Percentiles rank a stretch among this genome's conserved stretches.
Evolutionary conservation across 495 filamentous ascomycete species (phyloP).

Genomic region (Pseudotulostoma volvatum): DNA sequence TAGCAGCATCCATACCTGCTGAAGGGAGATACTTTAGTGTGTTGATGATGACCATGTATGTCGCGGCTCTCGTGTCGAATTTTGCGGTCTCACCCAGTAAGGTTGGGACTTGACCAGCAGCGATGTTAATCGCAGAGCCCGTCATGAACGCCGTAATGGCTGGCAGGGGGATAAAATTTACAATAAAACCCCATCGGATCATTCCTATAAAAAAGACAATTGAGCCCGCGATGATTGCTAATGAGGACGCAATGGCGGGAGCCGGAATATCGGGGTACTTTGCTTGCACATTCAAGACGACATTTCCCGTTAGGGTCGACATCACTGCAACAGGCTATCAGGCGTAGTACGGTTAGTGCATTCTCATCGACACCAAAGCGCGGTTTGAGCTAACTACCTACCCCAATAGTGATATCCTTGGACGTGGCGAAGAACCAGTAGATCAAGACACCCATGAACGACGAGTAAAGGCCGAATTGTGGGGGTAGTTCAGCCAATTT

Average conservation of each 20-base stretch:
- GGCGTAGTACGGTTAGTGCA: constrained; percentile 1
- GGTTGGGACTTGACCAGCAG: constrained; percentile 66
- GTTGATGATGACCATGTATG: constrained; percentile 78
- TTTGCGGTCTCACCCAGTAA: constrained; percentile 65
- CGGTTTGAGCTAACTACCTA: constrained; percentile 37
- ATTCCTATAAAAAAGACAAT: constrained; percentile 74
- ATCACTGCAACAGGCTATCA: constrained; percentile 82
- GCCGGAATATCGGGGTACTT: constrained; percentile 39
- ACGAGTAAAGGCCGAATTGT: constrained; percentile 86
- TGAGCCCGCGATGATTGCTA: constrained; percentile 67
- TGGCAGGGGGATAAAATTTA: constrained; percentile 85
- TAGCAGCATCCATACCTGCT: constrained; percentile 62
- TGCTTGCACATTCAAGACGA: constrained; percentile 45
- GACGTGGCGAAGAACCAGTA: constrained; percentile 99
- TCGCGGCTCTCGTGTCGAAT: constrained; percentile 58
- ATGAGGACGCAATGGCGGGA: constrained; percentile 56
- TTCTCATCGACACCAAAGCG: too few species aligned
- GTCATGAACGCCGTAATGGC: constrained; percentile 97
- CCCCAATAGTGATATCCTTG: constrained; percentile 98
- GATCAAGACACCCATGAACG: constrained; percentile 89
- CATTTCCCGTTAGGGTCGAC: constrained; percentile 73
- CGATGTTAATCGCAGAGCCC: constrained; percentile 84
- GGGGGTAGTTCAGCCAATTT: constrained; percentile 59
- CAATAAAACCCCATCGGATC: constrained; percentile 71
- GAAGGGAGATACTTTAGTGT: constrained; percentile 58